Base-by-base conservation (phyloP, 768 basidiomycete genomes). In the Trametes cubensis region DNA sequence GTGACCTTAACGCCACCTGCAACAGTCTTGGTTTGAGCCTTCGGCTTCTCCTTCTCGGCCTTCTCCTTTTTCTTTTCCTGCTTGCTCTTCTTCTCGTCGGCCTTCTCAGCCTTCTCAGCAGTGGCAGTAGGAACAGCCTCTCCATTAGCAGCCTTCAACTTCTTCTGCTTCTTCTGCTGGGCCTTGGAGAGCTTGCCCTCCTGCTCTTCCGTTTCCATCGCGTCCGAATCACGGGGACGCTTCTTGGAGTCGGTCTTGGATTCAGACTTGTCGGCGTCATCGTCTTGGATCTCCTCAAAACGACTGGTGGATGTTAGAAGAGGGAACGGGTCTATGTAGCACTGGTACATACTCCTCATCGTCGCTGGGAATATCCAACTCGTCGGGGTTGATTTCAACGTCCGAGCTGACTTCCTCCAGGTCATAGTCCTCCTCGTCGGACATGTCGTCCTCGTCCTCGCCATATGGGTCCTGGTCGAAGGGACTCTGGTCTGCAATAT, bases 371-470 rank as follows among this genome's bases (percentile, higher is more conserved):
- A 67, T 65, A 46, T 73, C 71, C 39, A 89, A 63, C 15, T 87
- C 88, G 40, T 81, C 81, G 0, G 80, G 79, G 65, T 88, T 81
- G 69, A 94, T 79, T 70, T 94, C 91, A 42, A 92, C 90, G 69
- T 94, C 93, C 6, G 88, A 92, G 75, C 87, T 88, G 55, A 93
- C 87, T 60, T 90, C 88, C 41, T 80, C 82, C n/a, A 91, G 80
- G 67, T 86, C 81, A 63, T 82, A 89, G 0, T 77, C 85, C 52
- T 84, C 86, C 45, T 89, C 83, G 23, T 74, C 71, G 21, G 59
- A 60, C 28, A 66, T 80, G 7, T 78, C 77, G 44, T 62, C 62
- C 23, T 85, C 86, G 55, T 85, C 83, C 25, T 71, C 77, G 34
- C 72, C 78, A 64, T 73, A 80, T 3, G 85, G 83, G 25, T 81